Base-by-base conservation (phyloP, 2,329 filamentous ascomycete species). In the Alternaria triticimaculans region DNA sequence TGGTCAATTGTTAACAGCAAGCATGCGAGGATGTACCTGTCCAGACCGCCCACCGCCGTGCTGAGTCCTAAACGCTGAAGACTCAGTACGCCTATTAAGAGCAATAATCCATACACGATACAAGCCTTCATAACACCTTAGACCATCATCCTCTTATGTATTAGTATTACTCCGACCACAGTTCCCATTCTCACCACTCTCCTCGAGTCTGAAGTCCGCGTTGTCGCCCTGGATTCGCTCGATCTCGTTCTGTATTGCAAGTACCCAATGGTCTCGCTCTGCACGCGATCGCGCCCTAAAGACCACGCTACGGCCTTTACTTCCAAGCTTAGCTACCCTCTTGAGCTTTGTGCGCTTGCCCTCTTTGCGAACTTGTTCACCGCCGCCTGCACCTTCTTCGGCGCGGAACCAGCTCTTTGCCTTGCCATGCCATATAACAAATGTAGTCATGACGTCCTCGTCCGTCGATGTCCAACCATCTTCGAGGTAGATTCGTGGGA, bases 181-280 rank as follows among this genome's bases (percentile, higher is more conserved):
- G n/a, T n/a, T 37, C 18, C 49, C 49, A 28, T 53, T 37, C 1
- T 67, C 50, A 43, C 57, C 65, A 46, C 69, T 70, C 63, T 76
- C 72, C 46, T 76, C 69, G n/a, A 80, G 73, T 58, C 78, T 72
- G 49, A 80, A 78, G 60, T 88, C 86, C 64, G 85, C 84, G 14
- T 77, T 80, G 59, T 82, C 78, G 50, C 84, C 83, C 57, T 78
- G 74, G 62, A 88, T 73, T 54, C 87, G 80, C 79, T 91, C 89
- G 75, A 91, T 91, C 80, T 91, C 89, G 65, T 87, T 87, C 57
- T 86, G 86, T 62, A 91, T 87, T 37, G 84, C 88, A 74, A 90
- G 78, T 23, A 91, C 89, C 89, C 89, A 91, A 69, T 88, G 86
- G 78, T 91, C 89, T 64, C 89, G 84, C 76, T 91, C 89, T 1